These are phyloP conservation scores for Leishmania guyanensis DNA, from an alignment of 208 protist genomes.

Conservation along the genomic window DNA sequence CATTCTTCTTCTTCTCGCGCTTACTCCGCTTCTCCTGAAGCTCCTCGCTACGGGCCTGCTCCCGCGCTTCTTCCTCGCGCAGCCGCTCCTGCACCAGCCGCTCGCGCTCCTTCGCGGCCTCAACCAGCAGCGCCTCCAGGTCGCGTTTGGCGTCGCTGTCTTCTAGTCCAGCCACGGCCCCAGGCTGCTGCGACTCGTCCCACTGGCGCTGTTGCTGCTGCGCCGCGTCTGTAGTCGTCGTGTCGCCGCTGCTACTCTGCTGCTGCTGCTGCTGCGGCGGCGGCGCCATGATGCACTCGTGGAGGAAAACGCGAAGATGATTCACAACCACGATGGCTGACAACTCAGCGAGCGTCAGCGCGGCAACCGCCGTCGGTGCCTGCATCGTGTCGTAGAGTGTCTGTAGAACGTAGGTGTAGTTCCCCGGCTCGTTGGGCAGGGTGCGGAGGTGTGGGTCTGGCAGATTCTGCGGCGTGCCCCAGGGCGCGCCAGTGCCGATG, in stretches of 20 bases:
- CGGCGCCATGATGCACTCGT: constrained; percentile 18
- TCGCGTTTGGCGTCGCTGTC: constrained; percentile 39
- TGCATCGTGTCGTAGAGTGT: constrained; percentile 47
- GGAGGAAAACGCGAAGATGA: constrained; percentile 49
- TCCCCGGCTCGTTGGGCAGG: constrained; percentile 79
- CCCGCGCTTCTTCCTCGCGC: constrained; percentile 26
- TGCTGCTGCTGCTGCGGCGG: neutral
- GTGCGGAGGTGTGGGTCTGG: constrained; percentile 63
- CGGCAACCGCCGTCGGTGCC: neutral
- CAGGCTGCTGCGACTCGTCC: constrained; percentile 17
- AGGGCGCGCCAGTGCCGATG: constrained; percentile 66
- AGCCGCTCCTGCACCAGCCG: constrained; percentile 36
- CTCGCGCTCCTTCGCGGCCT: constrained; percentile 45
- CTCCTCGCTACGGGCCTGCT: constrained; percentile 31
- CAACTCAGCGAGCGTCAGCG: constrained; percentile 21
- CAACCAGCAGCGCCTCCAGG: constrained; percentile 46
- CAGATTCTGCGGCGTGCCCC: constrained; percentile 76
- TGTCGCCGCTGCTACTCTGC: constrained; percentile 3
- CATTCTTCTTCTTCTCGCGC: constrained; percentile 82
- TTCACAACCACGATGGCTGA: constrained; percentile 41
- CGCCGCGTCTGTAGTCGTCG: neutral
- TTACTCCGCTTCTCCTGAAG: constrained; percentile 30
- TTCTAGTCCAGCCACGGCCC: constrained; percentile 3
- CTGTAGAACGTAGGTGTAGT: constrained; percentile 61
- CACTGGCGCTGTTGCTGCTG: constrained; percentile 14